Base-by-base conservation (phyloP, 768 basidiomycete genomes). In the Termitomyces sp. region DNA sequence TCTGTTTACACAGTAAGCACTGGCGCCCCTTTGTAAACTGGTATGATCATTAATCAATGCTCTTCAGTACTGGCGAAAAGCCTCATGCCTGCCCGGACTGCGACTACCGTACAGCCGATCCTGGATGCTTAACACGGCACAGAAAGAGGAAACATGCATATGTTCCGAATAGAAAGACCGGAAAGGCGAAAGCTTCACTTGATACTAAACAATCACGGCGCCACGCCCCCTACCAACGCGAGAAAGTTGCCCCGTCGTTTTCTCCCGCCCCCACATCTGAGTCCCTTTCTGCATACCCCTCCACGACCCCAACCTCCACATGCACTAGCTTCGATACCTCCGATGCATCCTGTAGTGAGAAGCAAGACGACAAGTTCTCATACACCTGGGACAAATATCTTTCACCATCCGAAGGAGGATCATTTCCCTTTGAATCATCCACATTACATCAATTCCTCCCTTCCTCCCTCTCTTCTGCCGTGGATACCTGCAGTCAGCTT, bases 121-220 rank as follows among this genome's bases (percentile, higher is more conserved):
- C 69, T 2, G 68, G 67, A 1, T 68, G 66, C 19, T 57, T 72
- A 42, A 67, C 67, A 5, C 64, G 72, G 10, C 72, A 73, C 58
- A 68, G 65, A 48, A 72, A 72, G 61, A 61, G 63, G 35, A 48
- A 41, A 10, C 70, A 73, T 52, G 64, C 51, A 5, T 68, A 69
- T 47, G 52, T 56, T 9, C 60, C 63, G 4, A 61, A 54, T 37
- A 44, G 45, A 28, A 48, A 32, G 32, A 28, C 39, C 11, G 19
- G 39, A 1, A 42, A 49, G 27, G 59, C 41, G 10, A 46, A 44
- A 32, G 5, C 51, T 16, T 35, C 46, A 4, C 10, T 27, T 32
- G 32, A 11, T 37, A 56, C 45, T n/a, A 61, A 46, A n/a, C 21
- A 45, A 19, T 35, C 53, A 45, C 44, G 34, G 41, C 53, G 44